Evolutionary conservation across 345 rosid species (phyloP).

Genomic region (Salix dunnii): DNA sequence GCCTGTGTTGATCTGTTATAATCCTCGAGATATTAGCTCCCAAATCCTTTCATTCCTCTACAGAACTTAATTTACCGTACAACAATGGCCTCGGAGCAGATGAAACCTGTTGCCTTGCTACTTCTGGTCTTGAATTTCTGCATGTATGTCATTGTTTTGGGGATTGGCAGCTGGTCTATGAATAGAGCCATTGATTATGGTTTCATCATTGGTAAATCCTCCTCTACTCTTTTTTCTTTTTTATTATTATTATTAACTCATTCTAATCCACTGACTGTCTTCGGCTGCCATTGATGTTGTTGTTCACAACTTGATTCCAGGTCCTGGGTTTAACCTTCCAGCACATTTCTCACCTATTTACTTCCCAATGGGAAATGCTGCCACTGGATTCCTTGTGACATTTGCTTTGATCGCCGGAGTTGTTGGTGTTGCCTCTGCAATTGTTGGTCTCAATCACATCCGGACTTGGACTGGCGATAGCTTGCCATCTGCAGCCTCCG

Average conservation of each 20-base stretch:
- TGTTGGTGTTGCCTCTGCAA: constrained; percentile 73
- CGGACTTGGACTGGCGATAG: constrained; percentile 54
- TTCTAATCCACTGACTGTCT: neutral
- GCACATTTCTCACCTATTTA: constrained; percentile 86
- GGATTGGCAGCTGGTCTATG: constrained; percentile 84
- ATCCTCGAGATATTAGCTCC: constrained; percentile 2
- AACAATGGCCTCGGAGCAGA: constrained; percentile 49
- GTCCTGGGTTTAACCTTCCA: constrained; percentile 65
- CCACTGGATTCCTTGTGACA: constrained; percentile 85
- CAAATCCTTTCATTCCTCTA: neutral
- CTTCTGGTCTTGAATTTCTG: constrained; percentile 72
- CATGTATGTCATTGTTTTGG: constrained; percentile 64
- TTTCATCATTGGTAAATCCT: constrained; percentile 63
- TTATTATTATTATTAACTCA: neutral
- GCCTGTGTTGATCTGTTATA: constrained; percentile 7
- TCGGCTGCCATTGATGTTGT: neutral
- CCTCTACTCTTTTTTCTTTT: neutral
- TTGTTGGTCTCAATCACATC: constrained; percentile 63
- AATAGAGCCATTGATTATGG: constrained; percentile 75
- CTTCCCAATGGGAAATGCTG: constrained; percentile 96
- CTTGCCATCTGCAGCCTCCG: constrained; percentile 72
- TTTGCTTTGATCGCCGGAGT: constrained; percentile 83
- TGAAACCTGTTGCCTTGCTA: constrained; percentile 51
- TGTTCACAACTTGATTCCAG: constrained; percentile 30
- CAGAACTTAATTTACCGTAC: constrained; percentile 3